Evolutionary conservation across 257 asterid species (phyloP), one percentile per base, ranked within the genome.

Genomic region (Ophiorrhiza pumila): DNA sequence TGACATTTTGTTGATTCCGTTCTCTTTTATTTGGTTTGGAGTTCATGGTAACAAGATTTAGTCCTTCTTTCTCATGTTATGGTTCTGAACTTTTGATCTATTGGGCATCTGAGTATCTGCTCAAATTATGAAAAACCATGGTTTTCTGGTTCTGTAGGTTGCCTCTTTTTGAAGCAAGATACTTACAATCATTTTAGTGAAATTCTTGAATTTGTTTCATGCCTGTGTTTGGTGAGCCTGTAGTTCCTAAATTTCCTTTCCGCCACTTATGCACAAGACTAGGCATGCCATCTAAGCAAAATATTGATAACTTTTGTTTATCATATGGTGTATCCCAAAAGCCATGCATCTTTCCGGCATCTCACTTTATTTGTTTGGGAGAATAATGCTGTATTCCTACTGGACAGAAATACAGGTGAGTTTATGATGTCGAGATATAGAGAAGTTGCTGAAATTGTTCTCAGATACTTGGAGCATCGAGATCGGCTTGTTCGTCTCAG

Each of bases 371-470:
- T 37, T n/a, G 13, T 32, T 53, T 34, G 39, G 29, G 65, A 68
- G 32, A 53, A 35, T 45, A 37, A 49, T 59, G 37, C 35, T 37
- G 62, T 78, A 68, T 77, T 80, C 53, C 34, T 35, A 63, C 61
- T 78, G 84, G 75, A 73, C 94, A 95, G 99, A 90, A 95, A 95
- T 68, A 92, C 99, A 1, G 99, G 99, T 10, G 99, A 95, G 82
- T 95, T 95, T 87, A 95, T 95, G 99, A 95, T 95, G 98, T 95
- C 97, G 71, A 87, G 98, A 81, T 95, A 95, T 74, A 87, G 99
- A 84, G 99, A 95, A 84, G 99, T 95, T 69, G 98, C 99, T 65
- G 99, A 95, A 65, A 95, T 95, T 84, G 98, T 95, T 73, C 94
- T 95, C 53, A 89, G 96, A 75, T 95, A 95, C 89, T 84, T 95